Evolutionary conservation across 805 yeast genomes (phyloP), one percentile per base, ranked within the genome.

Genomic region (Limtongozyma cylindracea): DNA sequence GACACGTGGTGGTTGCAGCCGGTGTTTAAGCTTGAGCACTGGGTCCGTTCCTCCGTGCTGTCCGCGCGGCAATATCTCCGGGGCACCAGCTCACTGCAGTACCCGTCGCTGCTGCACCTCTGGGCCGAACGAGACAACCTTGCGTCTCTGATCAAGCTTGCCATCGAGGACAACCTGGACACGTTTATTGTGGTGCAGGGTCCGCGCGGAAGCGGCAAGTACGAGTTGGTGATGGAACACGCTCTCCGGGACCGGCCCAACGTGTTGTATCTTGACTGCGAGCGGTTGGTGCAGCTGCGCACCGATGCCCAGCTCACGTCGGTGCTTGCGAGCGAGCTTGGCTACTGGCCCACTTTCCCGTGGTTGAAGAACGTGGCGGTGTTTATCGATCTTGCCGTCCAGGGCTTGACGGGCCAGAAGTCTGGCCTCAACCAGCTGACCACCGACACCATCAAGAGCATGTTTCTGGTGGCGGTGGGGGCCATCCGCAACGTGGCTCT

Each of bases 161-260:
- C 91, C 88, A 48, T 88, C 5, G 67, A 65, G 26, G 98, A 88
- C 40, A 82, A 80, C 29, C 66, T 68, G n/a, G 70, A 73, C 39
- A 77, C 95, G 2, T 88, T 80, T 38, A 80, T 84, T 13, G 64
- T 88, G 3, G 67, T 88, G 3, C 63, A 69, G 29, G 98, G 98
- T 8, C 96, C 98, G 4, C 59, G 77, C 30, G 98, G 98, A 4
- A 67, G 91, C n/a, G 98, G 96, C 12, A 84, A 88, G 34, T 60
- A 67, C 27, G 84, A 68, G 27, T 47, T 78, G 27, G 80, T 84
- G 4, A 45, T 70, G 37, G 65, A 65, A 20, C 64, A 69, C 34
- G 67, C 72, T 1, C 49, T 77, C 20, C 46, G 53, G 21, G 60
- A 80, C 23, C 51, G 54, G 1, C 25, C 32, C 3, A 68, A 70